A percentile compares a stretch with the other conserved stretches of the same genome.
Evolutionary conservation across 176 grass and related monocot species (phyloP).

Genomic region (Juncus effusus): DNA sequence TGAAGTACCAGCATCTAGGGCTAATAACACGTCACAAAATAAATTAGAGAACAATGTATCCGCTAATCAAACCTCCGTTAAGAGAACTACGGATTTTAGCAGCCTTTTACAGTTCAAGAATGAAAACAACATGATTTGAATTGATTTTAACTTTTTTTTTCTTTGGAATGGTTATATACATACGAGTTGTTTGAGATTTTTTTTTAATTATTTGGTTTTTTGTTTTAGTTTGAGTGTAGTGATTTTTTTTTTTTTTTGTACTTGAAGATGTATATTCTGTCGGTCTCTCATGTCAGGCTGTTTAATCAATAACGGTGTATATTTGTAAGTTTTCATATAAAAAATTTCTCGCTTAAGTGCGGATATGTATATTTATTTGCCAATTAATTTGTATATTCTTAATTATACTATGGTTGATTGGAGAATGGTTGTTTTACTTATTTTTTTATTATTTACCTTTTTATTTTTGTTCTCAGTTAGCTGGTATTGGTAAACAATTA

Average conservation of each 20-base stretch:
- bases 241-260: slow-evolving; percentile 17
- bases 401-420: not conserved
- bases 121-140: slow-evolving; percentile 39
- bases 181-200: not conserved
- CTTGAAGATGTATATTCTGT: slow-evolving; percentile 27
- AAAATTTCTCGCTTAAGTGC: not conserved
- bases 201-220: slow-evolving; percentile 9
- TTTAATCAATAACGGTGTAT: slow-evolving; percentile 29
- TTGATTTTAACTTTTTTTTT: slow-evolving; percentile 3
- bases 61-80: slow-evolving; percentile 43
- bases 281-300: not conserved
- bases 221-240: slow-evolving; percentile 4
- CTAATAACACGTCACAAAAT: slow-evolving; percentile 36
- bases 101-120: slow-evolving; percentile 73
- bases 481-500: no score
- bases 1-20: slow-evolving; percentile 71
- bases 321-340: slow-evolving; percentile 3
- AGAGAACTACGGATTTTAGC: slow-evolving; percentile 47
- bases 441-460: not conserved
- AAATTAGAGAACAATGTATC: slow-evolving; percentile 37
- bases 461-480: not conserved
- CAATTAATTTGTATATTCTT: slow-evolving; percentile 10
- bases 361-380: slow-evolving; percentile 15
- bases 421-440: not conserved
- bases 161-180: no score